These are phyloP conservation scores for Paracoccidioides brasiliensis DNA, from an alignment of 2,329 filamentous ascomycete species.

Conservation along the genomic window DNA sequence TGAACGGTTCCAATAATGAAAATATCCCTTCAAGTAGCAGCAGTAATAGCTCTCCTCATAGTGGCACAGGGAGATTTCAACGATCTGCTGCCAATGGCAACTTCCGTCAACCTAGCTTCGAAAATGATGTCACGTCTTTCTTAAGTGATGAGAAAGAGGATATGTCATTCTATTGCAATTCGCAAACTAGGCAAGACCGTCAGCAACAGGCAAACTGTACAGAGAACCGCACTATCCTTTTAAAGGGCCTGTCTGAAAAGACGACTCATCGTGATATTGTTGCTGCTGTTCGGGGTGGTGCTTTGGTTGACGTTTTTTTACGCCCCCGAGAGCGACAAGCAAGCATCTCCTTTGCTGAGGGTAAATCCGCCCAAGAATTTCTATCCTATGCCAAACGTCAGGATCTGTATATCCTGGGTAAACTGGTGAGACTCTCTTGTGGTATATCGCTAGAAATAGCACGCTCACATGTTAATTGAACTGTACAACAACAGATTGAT, in stretches of 20 bases:
- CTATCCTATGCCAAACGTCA: slow-evolving; percentile 49
- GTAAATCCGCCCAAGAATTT: slow-evolving; percentile 51
- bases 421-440: slow-evolving; percentile 42
- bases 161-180: slow-evolving; percentile 6
- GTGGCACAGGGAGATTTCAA: neutral
- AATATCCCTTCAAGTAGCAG: neutral
- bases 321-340: slow-evolving; percentile 46
- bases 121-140: slow-evolving; percentile 16
- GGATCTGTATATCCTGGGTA: slow-evolving; percentile 55
- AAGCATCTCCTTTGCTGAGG: slow-evolving; percentile 57
- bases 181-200: slow-evolving; percentile 12
- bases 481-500: slow-evolving; percentile 42
- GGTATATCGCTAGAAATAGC: neutral
- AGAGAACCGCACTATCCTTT: slow-evolving; percentile 34
- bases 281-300: slow-evolving; percentile 53
- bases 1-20: neutral
- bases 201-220: slow-evolving; percentile 8
- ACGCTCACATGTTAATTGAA: neutral
- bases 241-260: slow-evolving; percentile 49
- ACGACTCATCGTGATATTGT: slow-evolving; percentile 55
- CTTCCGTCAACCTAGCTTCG: slow-evolving; percentile 10
- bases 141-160: slow-evolving; percentile 18
- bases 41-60: neutral
- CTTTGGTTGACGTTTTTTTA: slow-evolving; percentile 55
- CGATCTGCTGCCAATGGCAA: neutral